Evolutionary conservation across 208 protist genomes (phyloP).

Genomic region (Trypanosoma mega): DNA sequence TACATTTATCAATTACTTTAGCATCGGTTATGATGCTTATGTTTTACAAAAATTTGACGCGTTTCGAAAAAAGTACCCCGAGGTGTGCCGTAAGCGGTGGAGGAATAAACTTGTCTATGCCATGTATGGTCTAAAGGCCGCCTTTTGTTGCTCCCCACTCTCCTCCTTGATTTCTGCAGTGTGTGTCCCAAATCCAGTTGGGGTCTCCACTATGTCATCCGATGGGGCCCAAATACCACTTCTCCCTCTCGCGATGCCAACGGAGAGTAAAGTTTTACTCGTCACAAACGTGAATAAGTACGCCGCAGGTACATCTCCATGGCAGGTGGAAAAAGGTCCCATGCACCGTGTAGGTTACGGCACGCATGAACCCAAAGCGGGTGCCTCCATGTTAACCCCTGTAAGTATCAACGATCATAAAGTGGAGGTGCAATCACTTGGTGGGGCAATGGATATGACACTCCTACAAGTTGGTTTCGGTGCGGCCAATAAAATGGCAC

Average conservation of each 20-base stretch:
- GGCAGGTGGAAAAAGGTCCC: conserved; percentile 28
- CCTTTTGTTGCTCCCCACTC: conserved; percentile 40
- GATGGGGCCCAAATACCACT: background rate
- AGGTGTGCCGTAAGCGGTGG: conserved; percentile 58
- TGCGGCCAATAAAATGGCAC: conserved; percentile 53
- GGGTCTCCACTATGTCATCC: too few relatives aligned
- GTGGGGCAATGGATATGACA: conserved; percentile 66
- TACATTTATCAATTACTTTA: conserved; percentile 81
- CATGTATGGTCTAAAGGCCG: conserved; percentile 44
- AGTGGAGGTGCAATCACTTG: conserved; percentile 80
- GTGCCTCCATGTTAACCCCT: conserved; percentile 22
- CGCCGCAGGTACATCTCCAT: conserved; percentile 63
- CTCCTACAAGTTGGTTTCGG: conserved; percentile 46
- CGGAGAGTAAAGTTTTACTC: conserved; percentile 57
- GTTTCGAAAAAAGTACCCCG: conserved; percentile 45
- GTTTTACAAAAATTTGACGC: conserved; percentile 58
- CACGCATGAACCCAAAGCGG: background rate
- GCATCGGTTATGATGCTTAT: conserved; percentile 81
- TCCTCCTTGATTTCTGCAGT: conserved; percentile 54
- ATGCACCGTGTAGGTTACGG: conserved; percentile 13
- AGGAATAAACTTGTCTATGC: conserved; percentile 81
- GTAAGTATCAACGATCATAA: conserved; percentile 74
- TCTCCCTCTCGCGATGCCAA: conserved; percentile 46
- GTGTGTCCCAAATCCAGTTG: conserved; percentile 41
- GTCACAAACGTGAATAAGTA: conserved; percentile 82